phyloP scores from a whole-genome alignment of 1,284 basidiomycete species.

The Puccinia triticina region DNA sequence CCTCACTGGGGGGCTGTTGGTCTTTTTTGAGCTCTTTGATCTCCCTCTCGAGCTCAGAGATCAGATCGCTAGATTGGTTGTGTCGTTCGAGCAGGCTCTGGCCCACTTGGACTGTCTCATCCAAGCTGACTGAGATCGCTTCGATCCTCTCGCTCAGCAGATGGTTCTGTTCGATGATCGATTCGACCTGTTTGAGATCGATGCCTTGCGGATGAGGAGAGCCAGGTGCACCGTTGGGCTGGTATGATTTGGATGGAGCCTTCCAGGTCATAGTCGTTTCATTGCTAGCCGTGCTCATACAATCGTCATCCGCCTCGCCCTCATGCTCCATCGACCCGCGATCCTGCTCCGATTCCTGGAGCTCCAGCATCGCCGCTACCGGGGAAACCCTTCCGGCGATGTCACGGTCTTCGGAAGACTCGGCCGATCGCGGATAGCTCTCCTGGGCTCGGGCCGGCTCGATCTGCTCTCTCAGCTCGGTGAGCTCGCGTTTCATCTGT shows the following conservation, averaged over 20 bases:
- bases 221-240: slow-evolving; percentile 53
- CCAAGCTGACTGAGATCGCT: slow-evolving; percentile 73
- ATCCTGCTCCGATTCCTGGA: slow-evolving; percentile 21
- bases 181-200: slow-evolving; percentile 57
- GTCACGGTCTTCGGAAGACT: slow-evolving; percentile 55
- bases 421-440: slow-evolving; percentile 66
- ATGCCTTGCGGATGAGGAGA: slow-evolving; percentile 49
- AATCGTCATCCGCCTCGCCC: slow-evolving; percentile 54
- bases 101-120: slow-evolving; percentile 75
- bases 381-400: slow-evolving; percentile 46
- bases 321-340: slow-evolving; percentile 49
- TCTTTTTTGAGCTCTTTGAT: slow-evolving; percentile 73
- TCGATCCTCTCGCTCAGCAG: slow-evolving; percentile 75
- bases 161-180: slow-evolving; percentile 64
- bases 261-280: slow-evolving; percentile 57
- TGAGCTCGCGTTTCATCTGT: slow-evolving; percentile 77
- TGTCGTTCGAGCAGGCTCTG: slow-evolving; percentile 77
- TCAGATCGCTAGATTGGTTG: slow-evolving; percentile 74
- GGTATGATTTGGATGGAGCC: slow-evolving; percentile 15
- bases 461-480: slow-evolving; percentile 61
- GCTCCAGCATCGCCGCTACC: slow-evolving; percentile 47
- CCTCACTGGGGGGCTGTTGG: slow-evolving; percentile 61
- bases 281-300: slow-evolving; percentile 60
- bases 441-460: slow-evolving; percentile 64
- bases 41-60: slow-evolving; percentile 71